These are phyloP conservation scores for Trichoderma asperelloides DNA, from an alignment of 495 filamentous ascomycete genomes.

Conservation along the genomic window DNA sequence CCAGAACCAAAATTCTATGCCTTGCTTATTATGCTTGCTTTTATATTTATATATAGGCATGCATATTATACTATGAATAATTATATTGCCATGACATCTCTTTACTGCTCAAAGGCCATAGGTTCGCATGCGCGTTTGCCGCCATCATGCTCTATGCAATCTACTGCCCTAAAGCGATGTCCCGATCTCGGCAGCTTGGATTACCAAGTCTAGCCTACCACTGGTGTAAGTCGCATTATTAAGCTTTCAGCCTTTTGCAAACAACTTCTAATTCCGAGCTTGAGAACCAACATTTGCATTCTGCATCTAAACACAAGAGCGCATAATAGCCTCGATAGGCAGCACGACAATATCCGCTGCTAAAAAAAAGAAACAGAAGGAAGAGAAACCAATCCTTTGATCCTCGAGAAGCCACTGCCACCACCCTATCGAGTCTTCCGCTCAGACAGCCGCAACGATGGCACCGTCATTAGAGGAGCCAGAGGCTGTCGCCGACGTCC, in stretches of 20 bases:
- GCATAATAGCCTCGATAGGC: background rate
- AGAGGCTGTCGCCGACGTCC: slow-evolving; percentile 49
- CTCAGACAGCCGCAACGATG: slow-evolving; percentile 33
- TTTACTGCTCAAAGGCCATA: no score
- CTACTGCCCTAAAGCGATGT: background rate
- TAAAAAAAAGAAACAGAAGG: background rate
- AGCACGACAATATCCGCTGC: background rate
- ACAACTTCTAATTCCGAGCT: background rate
- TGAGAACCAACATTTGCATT: background rate
- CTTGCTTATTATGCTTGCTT: no score
- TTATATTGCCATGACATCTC: no score
- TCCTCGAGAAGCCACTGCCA: background rate
- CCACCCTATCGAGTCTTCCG: background rate
- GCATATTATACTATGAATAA: no score
- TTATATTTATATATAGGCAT: no score
- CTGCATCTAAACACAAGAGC: background rate
- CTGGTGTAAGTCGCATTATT: background rate
- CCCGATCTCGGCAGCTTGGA: background rate
- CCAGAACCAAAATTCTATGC: no score
- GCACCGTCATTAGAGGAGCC: slow-evolving; percentile 64
- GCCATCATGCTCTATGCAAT: background rate
- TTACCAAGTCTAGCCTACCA: background rate
- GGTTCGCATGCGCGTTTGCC: no score
- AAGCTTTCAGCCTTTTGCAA: background rate
- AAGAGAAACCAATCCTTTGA: background rate